A percentile compares a stretch with the other conserved stretches of the same genome.
These are phyloP conservation scores for Moesziomyces sp. DNA, from an alignment of 1,284 basidiomycete species.

Conservation along the genomic window DNA sequence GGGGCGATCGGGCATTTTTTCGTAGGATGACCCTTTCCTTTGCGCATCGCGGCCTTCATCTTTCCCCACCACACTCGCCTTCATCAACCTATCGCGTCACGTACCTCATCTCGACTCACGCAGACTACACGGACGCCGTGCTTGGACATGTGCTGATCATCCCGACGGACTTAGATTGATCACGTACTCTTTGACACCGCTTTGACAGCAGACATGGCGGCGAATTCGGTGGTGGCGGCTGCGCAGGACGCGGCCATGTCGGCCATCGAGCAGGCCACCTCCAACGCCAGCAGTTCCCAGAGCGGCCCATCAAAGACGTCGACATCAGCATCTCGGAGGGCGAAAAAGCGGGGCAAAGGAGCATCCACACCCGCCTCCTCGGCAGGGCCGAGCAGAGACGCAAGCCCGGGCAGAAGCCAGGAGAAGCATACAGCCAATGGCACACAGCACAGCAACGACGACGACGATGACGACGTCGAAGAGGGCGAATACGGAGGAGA, in stretches of 20 bases:
- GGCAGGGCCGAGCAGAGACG: too few relatives aligned
- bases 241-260: constrained; percentile 21
- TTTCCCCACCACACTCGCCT: too few relatives aligned
- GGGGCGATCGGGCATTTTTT: too few relatives aligned
- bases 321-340: neutral
- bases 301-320: neutral
- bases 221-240: constrained; percentile 11
- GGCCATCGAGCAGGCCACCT: constrained; percentile 6
- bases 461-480: constrained; percentile 4
- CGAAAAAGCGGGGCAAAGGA: neutral
- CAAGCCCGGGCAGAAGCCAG: neutral
- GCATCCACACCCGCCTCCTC: too few relatives aligned
- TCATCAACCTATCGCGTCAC: too few relatives aligned
- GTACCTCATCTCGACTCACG: too few relatives aligned
- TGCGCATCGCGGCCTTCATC: too few relatives aligned
- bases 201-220: constrained; percentile 5
- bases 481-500: constrained; percentile 10
- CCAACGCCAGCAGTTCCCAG: neutral
- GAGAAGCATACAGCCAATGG: neutral
- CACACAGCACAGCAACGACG: constrained; percentile 1
- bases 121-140: too few relatives aligned
- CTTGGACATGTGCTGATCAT: neutral
- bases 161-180: neutral
- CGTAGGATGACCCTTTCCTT: too few relatives aligned
- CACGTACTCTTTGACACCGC: too few relatives aligned